Evolutionary conservation across 306 rosid species (phyloP), one percentile per base, ranked within the genome.

Genomic region (Rubus idaeus): DNA sequence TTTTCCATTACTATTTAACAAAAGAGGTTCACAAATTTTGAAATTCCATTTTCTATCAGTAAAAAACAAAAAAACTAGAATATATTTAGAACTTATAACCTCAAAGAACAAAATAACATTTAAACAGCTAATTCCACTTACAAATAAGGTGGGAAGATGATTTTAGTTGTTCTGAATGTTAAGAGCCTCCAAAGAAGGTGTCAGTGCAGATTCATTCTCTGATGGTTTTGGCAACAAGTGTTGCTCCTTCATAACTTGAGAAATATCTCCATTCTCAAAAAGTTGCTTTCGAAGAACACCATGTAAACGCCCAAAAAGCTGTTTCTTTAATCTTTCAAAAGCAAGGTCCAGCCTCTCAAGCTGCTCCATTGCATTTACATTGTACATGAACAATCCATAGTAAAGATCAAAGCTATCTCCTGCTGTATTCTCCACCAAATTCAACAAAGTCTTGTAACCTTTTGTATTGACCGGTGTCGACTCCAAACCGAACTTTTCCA

Each of bases 371-470:
- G 98, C 96, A 86, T 91, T 94, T 53, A 79, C 51, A 73, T 94
- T 94, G 78, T 90, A 90, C 96, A 94, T 78, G 88, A 91, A 94
- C 86, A 94, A 82, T 40, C 98, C 97, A 80, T 91, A 91, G 85
- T 91, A 94, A 42, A 94, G 89, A 73, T 91, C 94, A 77, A 94
- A 94, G 84, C 98, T 94, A 83, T 94, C 97, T 12, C 94, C 94
- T 13, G 91, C 86, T 41, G 98, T 91, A 82, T 91, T 94, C 73
- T 88, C 88, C 76, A 90, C 92, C 84, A 94, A 90, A 66, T 85
- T 88, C 82, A 94, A 85, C 82, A 94, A 83, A 85, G 96, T 91
- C 68, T 90, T 88, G 1, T 86, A 94, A 9, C 98, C 98, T 83
- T 80, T 89, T 76, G 98, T 93, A 86, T 90, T 90, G 60, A 88